Evolutionary conservation across 768 basidiomycete species (phyloP), one percentile per base, ranked within the genome.

Genomic region (Boletus edulis): DNA sequence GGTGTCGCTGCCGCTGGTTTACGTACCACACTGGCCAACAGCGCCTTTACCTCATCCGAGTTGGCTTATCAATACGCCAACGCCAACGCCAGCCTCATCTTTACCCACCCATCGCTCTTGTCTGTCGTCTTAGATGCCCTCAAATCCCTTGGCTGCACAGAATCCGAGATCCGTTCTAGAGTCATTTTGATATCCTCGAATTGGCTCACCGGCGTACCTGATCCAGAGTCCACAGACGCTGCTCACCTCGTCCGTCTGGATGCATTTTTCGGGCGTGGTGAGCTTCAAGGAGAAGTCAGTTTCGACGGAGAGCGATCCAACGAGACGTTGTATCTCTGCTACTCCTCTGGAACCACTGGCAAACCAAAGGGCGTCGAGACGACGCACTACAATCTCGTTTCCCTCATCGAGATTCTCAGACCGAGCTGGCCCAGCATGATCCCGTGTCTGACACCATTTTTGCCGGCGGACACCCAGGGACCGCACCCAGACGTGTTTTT

Each of bases 281-380:
- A 70, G 14, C 72, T 89, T 12, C 54, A 61, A 12, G 62, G 73
- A 5, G 86, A 88, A 63, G 84, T 81, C 58, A 74, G 70, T 60
- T 83, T 86, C 46, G 75, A 82, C 13, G 83, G 80, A 0, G 59
- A 75, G 0, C 64, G 73, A 18, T 75, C 83, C 2, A 65, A 84
- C 50, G 84, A 87, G 61, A 89, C 89, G 0, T 69, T 75, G 4
- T 82, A 82, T 59, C 64, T 91, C 38, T 89, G 86, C 54, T 90
- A 90, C 54, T 75, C 72, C 7, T 73, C 72, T 66, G 90, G 90
- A 5, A 92, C 90, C 1, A 90, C 87, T 0, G 88, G 90, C 2
- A 83, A 84, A 58, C 85, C 91, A 3, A 94, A 93, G 70, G 91
- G 81, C 7, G 81, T 83, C 18, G 73, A 78, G 81, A 86, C 85